phyloP scores from a whole-genome alignment of 495 filamentous ascomycete species.

The Chlorociboria aeruginascens region DNA sequence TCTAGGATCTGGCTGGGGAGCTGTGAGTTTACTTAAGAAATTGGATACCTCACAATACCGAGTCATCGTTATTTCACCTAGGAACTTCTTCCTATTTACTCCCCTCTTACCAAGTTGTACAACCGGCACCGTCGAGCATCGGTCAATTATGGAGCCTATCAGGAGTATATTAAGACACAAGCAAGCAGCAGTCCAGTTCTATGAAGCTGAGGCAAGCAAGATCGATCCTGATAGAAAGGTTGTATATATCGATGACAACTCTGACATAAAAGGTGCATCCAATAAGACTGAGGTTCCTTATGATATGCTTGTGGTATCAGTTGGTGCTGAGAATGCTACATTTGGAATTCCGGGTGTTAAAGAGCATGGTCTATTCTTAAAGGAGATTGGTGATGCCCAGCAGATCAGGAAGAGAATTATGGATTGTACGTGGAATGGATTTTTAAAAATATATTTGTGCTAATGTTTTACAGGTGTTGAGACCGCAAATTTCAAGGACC shows the following conservation, averaged over 20 bases:
- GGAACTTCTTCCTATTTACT: conserved; percentile 99
- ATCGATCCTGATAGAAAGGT: conserved; percentile 88
- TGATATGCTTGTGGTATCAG: conserved; percentile 95
- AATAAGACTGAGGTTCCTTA: conserved; percentile 83
- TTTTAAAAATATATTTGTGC: too few species aligned
- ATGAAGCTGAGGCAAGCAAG: conserved; percentile 95
- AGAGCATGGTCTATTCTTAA: conserved; percentile 94
- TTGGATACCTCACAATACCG: conserved; percentile 98
- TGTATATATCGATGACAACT: conserved; percentile 80
- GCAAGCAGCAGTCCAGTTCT: conserved; percentile 83
- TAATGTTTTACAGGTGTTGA: conserved; percentile 29
- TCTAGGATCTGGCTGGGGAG: conserved; percentile 92
- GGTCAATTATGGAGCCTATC: conserved; percentile 98
- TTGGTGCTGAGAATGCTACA: conserved; percentile 96
- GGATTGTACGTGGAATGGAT: conserved; percentile 60
- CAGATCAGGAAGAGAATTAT: conserved; percentile 95
- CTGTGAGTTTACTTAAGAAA: conserved; percentile 93
- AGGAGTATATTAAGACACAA: conserved; percentile 90
- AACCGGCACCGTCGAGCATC: conserved; percentile 93
- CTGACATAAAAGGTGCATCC: conserved; percentile 79
- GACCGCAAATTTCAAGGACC: conserved; percentile 96
- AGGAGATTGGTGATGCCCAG: conserved; percentile 94
- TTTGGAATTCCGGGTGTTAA: conserved; percentile 95
- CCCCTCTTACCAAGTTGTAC: conserved; percentile 94
- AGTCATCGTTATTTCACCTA: conserved; percentile 88